phyloP scores from a whole-genome alignment of 2,329 filamentous ascomycete genomes.

The Diaporthe destruens region DNA sequence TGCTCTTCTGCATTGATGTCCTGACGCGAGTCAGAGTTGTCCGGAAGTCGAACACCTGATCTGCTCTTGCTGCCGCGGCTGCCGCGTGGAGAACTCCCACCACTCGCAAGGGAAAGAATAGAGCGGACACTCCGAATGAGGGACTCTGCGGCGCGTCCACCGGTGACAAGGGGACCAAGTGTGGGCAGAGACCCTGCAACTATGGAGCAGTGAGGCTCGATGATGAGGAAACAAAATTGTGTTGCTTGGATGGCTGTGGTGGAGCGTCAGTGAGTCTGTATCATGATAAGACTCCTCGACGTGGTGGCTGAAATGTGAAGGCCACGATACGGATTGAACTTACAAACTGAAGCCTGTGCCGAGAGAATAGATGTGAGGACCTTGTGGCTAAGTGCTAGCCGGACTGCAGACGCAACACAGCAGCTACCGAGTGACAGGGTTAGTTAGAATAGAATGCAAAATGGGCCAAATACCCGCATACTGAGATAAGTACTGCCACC shows the following conservation, averaged over 20 bases:
- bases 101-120: constrained; percentile 2
- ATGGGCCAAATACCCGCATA: not conserved
- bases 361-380: not conserved
- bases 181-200: not conserved
- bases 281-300: not conserved
- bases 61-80: not conserved
- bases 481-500: too few relatives aligned
- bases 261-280: not conserved
- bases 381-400: constrained; percentile 1
- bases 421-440: not conserved
- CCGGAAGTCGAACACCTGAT: not conserved
- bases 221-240: not conserved
- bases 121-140: not conserved
- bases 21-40: not conserved
- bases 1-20: not conserved
- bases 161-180: not conserved
- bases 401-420: not conserved
- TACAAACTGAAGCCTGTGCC: not conserved
- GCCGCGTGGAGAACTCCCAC: not conserved
- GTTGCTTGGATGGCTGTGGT: not conserved
- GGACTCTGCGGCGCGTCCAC: constrained; percentile 3
- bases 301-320: not conserved
- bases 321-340: not conserved
- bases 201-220: constrained; percentile 9
- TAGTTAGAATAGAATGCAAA: not conserved